Percentiles rank a stretch among this genome's conserved stretches.
Evolutionary conservation across 805 yeast genomes (phyloP).

Genomic region (Wickerhamiella occidentalis): DNA sequence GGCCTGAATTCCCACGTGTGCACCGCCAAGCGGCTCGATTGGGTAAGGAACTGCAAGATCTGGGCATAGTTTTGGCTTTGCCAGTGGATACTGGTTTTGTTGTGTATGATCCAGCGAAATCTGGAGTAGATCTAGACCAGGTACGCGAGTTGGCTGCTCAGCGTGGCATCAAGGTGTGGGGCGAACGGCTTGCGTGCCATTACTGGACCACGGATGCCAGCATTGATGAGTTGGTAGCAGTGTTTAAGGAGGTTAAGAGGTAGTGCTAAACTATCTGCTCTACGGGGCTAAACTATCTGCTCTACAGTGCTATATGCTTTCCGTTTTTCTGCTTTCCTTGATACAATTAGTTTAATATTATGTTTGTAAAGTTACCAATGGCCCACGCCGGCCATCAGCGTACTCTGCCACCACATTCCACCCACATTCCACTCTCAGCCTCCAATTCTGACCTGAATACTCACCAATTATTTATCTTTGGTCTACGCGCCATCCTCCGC

Average conservation of each 20-base stretch:
- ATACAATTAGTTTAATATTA: too few relatives aligned
- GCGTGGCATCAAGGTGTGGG: conserved; percentile 51
- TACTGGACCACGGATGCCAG: conserved; percentile 48
- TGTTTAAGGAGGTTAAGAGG: neutral
- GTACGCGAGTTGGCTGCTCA: conserved; percentile 45
- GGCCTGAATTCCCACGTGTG: conserved; percentile 40
- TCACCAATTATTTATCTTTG: too few relatives aligned
- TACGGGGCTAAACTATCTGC: too few relatives aligned
- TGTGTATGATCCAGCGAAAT: conserved; percentile 48
- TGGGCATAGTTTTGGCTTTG: conserved; percentile 46
- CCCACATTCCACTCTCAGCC: too few relatives aligned
- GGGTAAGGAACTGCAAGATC: conserved; percentile 25
- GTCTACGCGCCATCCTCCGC: too few relatives aligned
- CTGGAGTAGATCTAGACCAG: conserved; percentile 44
- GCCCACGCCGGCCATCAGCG: too few relatives aligned
- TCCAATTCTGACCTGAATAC: too few relatives aligned
- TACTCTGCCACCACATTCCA: too few relatives aligned
- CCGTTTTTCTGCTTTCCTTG: too few relatives aligned
- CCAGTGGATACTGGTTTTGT: conserved; percentile 82
- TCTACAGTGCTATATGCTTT: too few relatives aligned
- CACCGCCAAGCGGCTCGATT: conserved; percentile 44
- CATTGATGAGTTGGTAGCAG: conserved; percentile 29
- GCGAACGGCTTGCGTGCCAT: conserved; percentile 73
- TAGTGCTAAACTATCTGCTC: too few relatives aligned
- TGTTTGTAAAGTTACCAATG: too few relatives aligned